Evolutionary conservation across 2,329 filamentous ascomycete species (phyloP).

Genomic region (Fusarium proliferatum): DNA sequence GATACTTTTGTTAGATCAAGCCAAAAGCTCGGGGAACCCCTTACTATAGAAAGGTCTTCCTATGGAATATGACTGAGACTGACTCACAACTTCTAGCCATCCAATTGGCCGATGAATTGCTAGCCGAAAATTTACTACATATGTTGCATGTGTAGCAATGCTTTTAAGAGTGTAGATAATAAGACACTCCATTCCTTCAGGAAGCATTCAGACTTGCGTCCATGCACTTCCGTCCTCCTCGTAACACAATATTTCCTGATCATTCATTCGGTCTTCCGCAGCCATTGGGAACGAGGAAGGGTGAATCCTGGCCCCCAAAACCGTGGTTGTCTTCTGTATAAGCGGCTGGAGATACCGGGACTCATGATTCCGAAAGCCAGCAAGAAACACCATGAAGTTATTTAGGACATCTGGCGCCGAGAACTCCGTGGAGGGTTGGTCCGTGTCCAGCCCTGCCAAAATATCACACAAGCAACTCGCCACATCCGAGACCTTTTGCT

Average conservation of each 20-base stretch:
- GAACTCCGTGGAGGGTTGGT: background rate
- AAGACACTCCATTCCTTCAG: background rate
- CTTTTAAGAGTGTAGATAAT: background rate
- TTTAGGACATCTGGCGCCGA: conserved; percentile 21
- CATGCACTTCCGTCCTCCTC: background rate
- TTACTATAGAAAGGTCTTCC: too few relatives aligned
- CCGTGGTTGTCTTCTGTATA: background rate
- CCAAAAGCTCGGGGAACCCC: too few relatives aligned
- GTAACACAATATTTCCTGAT: background rate
- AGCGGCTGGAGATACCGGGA: conserved; percentile 32
- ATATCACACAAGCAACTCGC: conserved; percentile 39
- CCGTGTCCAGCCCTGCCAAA: conserved; percentile 1
- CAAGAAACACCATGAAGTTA: conserved; percentile 33
- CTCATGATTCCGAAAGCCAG: conserved; percentile 36
- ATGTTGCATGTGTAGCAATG: background rate
- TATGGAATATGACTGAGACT: too few relatives aligned
- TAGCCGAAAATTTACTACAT: background rate
- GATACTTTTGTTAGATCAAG: too few relatives aligned
- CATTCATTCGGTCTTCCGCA: background rate
- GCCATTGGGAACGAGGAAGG: background rate
- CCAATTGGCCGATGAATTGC: background rate
- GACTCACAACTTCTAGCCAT: background rate
- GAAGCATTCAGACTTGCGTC: background rate
- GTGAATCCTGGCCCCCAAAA: conserved; percentile 6
- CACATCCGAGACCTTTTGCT: conserved; percentile 38